Percentiles rank a stretch among this genome's conserved stretches.
These are phyloP conservation scores for Moesziomyces parantarcticus DNA, from an alignment of 1,284 basidiomycete genomes.

Conservation along the genomic window DNA sequence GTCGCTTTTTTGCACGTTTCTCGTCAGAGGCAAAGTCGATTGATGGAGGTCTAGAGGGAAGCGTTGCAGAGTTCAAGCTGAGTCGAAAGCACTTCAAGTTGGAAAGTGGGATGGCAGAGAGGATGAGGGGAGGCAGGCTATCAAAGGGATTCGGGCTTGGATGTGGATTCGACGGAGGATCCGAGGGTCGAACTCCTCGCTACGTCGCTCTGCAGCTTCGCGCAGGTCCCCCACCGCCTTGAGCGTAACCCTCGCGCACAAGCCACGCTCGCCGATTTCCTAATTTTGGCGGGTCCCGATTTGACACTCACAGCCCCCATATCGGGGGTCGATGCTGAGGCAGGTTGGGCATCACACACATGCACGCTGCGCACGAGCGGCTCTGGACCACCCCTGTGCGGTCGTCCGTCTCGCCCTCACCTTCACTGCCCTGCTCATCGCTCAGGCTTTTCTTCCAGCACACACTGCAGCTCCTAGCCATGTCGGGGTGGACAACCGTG, in stretches of 20 bases:
- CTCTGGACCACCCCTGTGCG: not conserved
- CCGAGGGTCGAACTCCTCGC: not conserved
- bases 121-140: not conserved
- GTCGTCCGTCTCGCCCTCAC: not conserved
- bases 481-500: conserved; percentile 66
- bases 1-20: not conserved
- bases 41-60: too few species aligned
- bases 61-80: not conserved
- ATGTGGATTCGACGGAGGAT: not conserved
- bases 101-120: not conserved
- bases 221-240: not conserved
- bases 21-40: not conserved
- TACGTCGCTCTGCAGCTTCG: not conserved
- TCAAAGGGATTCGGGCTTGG: not conserved
- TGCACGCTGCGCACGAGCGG: not conserved
- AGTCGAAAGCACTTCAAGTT: not conserved
- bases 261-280: not conserved
- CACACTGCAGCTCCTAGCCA: conserved; percentile 12
- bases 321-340: not conserved
- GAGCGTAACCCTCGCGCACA: not conserved
- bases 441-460: not conserved
- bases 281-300: not conserved
- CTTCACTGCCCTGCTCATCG: not conserved
- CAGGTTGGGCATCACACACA: not conserved
- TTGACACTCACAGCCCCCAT: not conserved